Evolutionary conservation across 805 yeast species (phyloP), one percentile per base, ranked within the genome.

Genomic region (Candida ipomoeae): DNA sequence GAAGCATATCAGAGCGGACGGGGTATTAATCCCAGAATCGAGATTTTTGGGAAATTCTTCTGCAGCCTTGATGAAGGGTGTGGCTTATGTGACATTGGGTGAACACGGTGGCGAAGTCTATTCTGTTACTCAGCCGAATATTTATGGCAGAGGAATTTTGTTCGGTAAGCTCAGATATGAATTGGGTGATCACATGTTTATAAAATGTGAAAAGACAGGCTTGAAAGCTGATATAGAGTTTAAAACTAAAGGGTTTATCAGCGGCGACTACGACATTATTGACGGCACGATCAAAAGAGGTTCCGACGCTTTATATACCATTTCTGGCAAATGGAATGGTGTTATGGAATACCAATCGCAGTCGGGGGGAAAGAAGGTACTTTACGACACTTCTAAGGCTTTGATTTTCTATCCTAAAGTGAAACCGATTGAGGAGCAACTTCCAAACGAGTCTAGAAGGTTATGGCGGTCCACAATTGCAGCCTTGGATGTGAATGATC

Each of bases 11-110:
- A 80, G 94, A 55, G 89, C 85, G 20, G 99, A 94, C 62, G 99
- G 99, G 31, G 78, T 86, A 13, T 82, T 90, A 17, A 76, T 89
- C 40, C 99, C 99, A 20, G 84, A 81, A 62, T 90, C 97, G 1
- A 81, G 82, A 61, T 94, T 94, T 61, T 74, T 92, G 53, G 99
- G 99, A 32, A 94, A 94, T 64, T 89, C 97, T 1, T 91, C 97
- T 0, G 99, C 98, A 18, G 95, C 96, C 1, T 82, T 94, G 66
- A 94, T 94, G 99, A 96, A 91, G 59, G 99, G 99, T 18, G 63
- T 79, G 50, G 92, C 89, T 1, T 82, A 80, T 44, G 69, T 91
- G 17, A 80, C 87, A 38, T 80, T 92, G 53, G 74, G 83, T 43
- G 86, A 87, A 58, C 73, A 79, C 23, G 81, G 82, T 37, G 40